phyloP scores from a whole-genome alignment of 2,329 filamentous ascomycete species.

The Monosporascus sp. region DNA sequence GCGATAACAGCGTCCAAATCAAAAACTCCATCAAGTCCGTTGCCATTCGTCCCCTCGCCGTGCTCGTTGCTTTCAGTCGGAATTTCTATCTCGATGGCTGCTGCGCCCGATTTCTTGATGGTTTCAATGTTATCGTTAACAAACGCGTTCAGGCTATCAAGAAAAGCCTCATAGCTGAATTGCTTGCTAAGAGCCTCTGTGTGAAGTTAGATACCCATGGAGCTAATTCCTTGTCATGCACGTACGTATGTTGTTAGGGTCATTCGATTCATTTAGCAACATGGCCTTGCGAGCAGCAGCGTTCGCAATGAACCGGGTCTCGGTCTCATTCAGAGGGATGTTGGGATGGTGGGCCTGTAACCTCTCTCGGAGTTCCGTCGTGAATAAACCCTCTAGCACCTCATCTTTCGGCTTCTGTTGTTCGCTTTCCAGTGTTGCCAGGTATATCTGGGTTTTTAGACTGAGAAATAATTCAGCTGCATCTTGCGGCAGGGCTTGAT shows the following conservation, averaged over 20 bases:
- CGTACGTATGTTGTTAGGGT: constrained; percentile 22
- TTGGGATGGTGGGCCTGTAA: constrained; percentile 23
- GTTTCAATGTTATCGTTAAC: constrained; percentile 27
- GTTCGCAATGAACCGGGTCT: constrained; percentile 23
- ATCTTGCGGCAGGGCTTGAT: constrained; percentile 21
- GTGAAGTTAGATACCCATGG: constrained; percentile 8
- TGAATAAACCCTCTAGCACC: constrained; percentile 24
- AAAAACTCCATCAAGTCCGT: constrained; percentile 20
- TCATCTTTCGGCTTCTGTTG: constrained; percentile 19
- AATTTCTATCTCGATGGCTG: constrained; percentile 16
- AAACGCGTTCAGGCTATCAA: constrained; percentile 26
- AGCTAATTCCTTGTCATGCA: constrained; percentile 1
- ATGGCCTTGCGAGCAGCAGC: constrained; percentile 22
- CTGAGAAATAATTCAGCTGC: constrained; percentile 26
- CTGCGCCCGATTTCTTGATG: constrained; percentile 23
- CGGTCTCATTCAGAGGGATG: constrained; percentile 16
- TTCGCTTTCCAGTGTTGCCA: constrained; percentile 25
- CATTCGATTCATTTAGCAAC: constrained; percentile 22
- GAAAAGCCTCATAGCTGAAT: constrained; percentile 29
- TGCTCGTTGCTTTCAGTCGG: constrained; percentile 14
- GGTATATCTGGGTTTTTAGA: constrained; percentile 28
- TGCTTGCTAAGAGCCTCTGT: constrained; percentile 22
- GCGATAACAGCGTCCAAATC: constrained; percentile 28
- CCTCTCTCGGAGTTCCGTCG: constrained; percentile 19
- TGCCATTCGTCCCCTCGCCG: constrained; percentile 8